Conservation (phyloP, 495 filamentous ascomycete genomes). For the Neurospora sp. region DNA sequence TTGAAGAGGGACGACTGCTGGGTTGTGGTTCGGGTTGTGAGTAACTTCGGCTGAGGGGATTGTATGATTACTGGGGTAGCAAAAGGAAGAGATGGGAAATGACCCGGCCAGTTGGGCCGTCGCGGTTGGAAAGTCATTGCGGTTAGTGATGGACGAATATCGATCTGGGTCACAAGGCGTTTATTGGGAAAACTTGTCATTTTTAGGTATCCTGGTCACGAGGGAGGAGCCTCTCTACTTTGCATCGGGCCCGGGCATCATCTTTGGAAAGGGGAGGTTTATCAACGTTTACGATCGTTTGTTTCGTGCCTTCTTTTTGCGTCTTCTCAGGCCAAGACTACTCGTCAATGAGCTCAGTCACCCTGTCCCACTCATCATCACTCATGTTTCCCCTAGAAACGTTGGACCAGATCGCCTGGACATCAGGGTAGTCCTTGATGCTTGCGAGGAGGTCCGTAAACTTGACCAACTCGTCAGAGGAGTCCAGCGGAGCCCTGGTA, state of each 20-base stretch:
- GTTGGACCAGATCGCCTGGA: slow-evolving; percentile 63
- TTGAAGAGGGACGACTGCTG: no score
- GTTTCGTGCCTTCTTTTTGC: neutral
- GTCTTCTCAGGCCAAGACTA: neutral
- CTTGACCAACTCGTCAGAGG: slow-evolving; percentile 35
- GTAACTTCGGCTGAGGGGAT: neutral
- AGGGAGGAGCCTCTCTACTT: neutral
- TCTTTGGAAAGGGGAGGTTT: neutral
- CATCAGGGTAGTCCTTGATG: slow-evolving; percentile 49
- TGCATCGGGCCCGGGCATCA: neutral
- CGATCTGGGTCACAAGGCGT: neutral
- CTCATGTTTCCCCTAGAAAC: slow-evolving; percentile 32
- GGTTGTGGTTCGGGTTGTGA: no score
- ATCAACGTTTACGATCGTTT: slow-evolving; percentile 7
- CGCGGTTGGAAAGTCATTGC: neutral
- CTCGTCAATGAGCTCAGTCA: slow-evolving; percentile 38
- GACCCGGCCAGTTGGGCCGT: no score
- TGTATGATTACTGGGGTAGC: neutral
- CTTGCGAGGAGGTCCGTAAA: slow-evolving; percentile 44
- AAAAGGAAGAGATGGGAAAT: neutral
- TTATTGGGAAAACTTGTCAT: neutral
- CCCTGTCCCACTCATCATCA: slow-evolving; percentile 36
- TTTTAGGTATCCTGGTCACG: neutral
- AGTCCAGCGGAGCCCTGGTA: slow-evolving; percentile 49
- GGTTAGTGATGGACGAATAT: neutral